Evolutionary conservation across 106 monocot genomes (phyloP), one percentile per base, ranked within the genome.

Genomic region (Dendrobium nobile): DNA sequence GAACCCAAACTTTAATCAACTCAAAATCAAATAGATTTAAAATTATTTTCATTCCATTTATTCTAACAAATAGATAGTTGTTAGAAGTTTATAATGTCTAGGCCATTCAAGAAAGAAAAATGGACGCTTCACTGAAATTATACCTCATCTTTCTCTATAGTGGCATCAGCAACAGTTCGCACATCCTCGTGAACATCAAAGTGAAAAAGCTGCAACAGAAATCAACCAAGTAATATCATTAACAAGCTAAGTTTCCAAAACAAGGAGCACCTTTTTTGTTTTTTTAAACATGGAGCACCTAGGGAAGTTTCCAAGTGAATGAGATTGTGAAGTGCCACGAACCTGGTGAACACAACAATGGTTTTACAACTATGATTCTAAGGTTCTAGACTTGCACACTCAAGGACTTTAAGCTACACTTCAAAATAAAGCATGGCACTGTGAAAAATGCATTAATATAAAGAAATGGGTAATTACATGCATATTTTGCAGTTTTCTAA

Each of bases 151-250:
- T 99, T 99, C 86, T 99, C 99, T 47, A 91, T 95, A 11, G 93
- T 99, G 41, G 99, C 99, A 88, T 99, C 99, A 83, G 99, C 95
- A 59, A 90, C 93, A 26, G 99, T 95, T 31, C 99, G 86, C 47
- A 99, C 99, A 91, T 99, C 99, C 51, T 99, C 99, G 80, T 99
- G 99, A 84, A 99, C 99, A 87, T 99, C 99, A 82, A 99, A 99
- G 83, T 99, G 99, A 85, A 99, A 99, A 86, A 99, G 90, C 99
- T 99, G 89, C 68, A 78, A n/a, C 78, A 22, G 17, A 86, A 67
- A 42, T 15, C 48, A 55, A 73, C 13, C 33, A 51, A 67, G 2
- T 82, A 33, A 74, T 77, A 76, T 26, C 7, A 41, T 18, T 54
- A 65, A 83, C 9, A 78, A 9, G 27, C 16, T 40, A 78, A 67